Base-by-base conservation (phyloP, 116 monocot species). In the Cymodocea nodosa region DNA sequence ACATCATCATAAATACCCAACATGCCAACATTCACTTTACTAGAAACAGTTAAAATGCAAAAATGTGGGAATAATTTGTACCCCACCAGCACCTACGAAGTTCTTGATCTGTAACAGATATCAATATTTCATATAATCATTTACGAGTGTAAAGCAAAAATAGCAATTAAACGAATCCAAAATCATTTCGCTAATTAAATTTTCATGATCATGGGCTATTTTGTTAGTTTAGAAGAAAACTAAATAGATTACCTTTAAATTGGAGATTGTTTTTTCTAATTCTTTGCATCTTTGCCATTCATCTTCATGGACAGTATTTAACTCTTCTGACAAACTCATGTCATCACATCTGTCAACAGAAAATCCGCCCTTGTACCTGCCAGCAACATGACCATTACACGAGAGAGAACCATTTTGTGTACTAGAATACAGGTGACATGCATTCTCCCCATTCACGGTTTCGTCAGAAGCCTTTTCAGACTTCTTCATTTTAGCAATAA, bases 251-350 rank as follows among this genome's bases (percentile, higher is more conserved):
- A 94, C 94, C 87, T 89, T 94, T 40, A 90, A 73, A 65, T 75
- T 87, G 30, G 87, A 79, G 50, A 90, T 70, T 49, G 80, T 57
- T 35, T 50, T 52, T 75, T 89, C 87, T 39, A 94, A 70, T 71
- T 94, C 87, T 64, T 77, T 77, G 70, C 87, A 87, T n/a, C 74
- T 77, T 61, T 65, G 79, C 79, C 72, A 85, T 84, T 97, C 88
- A 69, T 62, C 57, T 66, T 85, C 87, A 75, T 84, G 88, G 11
- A 83, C 79, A 63, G 81, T 70, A 65, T 71, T 77, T 50, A 78
- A 50, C 74, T 87, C 85, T 63, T 89, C 84, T 23, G 78, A 52
- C 36, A 61, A 56, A 67, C 48, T 59, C 35, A 62, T 39, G 15
- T 66, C 62, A 74, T 83, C 75, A 55, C 68, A 44, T 37, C 72